Percentiles rank a stretch among this genome's conserved stretches.
Conservation (phyloP, 2,329 filamentous ascomycete genomes). For the Coleophoma eucalyptorum region DNA sequence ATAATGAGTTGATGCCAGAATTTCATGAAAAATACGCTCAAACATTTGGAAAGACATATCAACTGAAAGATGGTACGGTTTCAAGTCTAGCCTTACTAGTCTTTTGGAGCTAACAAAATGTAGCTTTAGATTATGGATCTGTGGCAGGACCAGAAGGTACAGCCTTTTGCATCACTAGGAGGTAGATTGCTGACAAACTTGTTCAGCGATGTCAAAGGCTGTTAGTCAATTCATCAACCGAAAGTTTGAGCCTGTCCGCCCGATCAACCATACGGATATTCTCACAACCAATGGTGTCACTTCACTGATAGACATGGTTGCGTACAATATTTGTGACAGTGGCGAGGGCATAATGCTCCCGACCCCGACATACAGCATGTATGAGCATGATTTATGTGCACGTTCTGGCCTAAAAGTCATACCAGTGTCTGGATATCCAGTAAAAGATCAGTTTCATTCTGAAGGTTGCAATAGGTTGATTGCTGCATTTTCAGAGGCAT, state of each 20-base stretch:
- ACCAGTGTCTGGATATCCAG: conserved; percentile 19
- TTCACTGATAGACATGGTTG: conserved; percentile 36
- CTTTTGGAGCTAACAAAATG: background rate
- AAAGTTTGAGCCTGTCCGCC: background rate
- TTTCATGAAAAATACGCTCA: background rate
- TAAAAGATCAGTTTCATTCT: conserved; percentile 9
- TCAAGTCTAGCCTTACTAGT: background rate
- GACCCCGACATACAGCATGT: conserved; percentile 41
- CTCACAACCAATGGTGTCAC: conserved; percentile 32
- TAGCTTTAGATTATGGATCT: background rate
- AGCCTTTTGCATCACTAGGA: background rate
- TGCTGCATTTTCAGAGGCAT: conserved; percentile 30
- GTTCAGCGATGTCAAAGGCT: background rate
- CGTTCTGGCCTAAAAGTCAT: conserved; percentile 24
- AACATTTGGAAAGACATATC: background rate
- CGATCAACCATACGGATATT: background rate
- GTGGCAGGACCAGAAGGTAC: background rate
- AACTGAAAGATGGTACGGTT: background rate
- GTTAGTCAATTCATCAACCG: background rate
- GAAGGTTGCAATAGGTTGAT: conserved; percentile 5
- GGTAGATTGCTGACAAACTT: background rate
- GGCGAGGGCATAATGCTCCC: conserved; percentile 40
- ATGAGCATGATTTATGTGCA: conserved; percentile 34
- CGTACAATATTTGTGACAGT: conserved; percentile 34
- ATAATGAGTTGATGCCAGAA: background rate